Conservation (phyloP, 805 yeast genomes). For the Candida awuae region DNA sequence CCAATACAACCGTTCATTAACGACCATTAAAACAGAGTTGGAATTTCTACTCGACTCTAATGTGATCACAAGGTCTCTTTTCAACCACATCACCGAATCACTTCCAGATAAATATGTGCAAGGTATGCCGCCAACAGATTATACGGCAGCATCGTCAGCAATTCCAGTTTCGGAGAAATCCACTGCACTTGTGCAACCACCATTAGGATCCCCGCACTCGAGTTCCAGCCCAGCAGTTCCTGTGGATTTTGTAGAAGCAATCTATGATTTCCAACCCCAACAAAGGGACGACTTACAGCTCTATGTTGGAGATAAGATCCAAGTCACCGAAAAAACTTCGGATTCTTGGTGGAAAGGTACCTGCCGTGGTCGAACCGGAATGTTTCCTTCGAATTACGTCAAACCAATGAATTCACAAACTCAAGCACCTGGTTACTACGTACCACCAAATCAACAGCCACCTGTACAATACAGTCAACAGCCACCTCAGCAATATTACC, state of each 20-base stretch:
- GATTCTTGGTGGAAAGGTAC: slow-evolving; percentile 90
- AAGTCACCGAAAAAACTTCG: slow-evolving; percentile 64
- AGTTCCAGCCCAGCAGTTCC: slow-evolving; percentile 5
- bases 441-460: slow-evolving; percentile 5
- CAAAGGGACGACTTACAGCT: slow-evolving; percentile 69
- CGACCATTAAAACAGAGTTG: slow-evolving; percentile 62
- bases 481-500: slow-evolving; percentile 10
- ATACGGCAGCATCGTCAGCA: slow-evolving; percentile 14
- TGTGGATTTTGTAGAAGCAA: slow-evolving; percentile 48
- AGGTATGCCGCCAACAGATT: slow-evolving; percentile 21
- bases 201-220: neutral
- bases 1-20: slow-evolving; percentile 66
- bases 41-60: slow-evolving; percentile 71
- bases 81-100: slow-evolving; percentile 19
- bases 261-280: slow-evolving; percentile 68
- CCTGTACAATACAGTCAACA: slow-evolving; percentile 10
- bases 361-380: slow-evolving; percentile 53
- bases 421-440: slow-evolving; percentile 3
- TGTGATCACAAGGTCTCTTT: slow-evolving; percentile 55
- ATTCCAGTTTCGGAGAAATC: slow-evolving; percentile 1
- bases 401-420: slow-evolving; percentile 25
- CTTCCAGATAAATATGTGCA: slow-evolving; percentile 7
- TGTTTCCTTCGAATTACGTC: slow-evolving; percentile 88
- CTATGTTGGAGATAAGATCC: slow-evolving; percentile 57
- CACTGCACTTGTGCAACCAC: slow-evolving; percentile 7